Evolutionary conservation across 78 protist genomes (phyloP).

Genomic region (Dictyostelium firmibasis): DNA sequence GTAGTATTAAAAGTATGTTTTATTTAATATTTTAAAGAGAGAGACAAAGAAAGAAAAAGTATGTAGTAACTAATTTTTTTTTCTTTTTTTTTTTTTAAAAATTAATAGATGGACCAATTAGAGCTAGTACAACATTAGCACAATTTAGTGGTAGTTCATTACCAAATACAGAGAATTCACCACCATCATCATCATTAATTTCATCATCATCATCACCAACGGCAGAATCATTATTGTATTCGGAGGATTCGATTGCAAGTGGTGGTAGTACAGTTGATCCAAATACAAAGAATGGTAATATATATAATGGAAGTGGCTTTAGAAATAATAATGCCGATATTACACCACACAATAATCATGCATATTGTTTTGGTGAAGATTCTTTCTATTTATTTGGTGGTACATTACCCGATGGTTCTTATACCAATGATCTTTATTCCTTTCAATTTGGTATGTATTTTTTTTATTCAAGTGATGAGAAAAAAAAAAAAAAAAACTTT

Average conservation of each 20-base stretch:
- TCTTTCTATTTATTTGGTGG: constrained; percentile 57
- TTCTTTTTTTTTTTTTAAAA: neutral
- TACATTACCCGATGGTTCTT: constrained; percentile 17
- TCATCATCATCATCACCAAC: constrained; percentile 79
- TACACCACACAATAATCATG: constrained; percentile 23
- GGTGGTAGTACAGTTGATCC: constrained; percentile 21
- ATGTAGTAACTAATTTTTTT: neutral
- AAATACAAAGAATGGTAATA: constrained; percentile 57
- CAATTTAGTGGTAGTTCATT: constrained; percentile 16
- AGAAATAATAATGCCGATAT: constrained; percentile 4
- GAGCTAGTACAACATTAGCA: constrained; percentile 47
- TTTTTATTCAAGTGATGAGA: too few species aligned
- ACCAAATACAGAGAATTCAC: constrained; percentile 22
- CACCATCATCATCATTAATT: constrained; percentile 64
- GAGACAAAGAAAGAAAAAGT: neutral
- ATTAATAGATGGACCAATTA: neutral
- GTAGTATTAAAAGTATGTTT: neutral
- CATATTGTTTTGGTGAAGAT: constrained; percentile 2
- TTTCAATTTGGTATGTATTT: constrained; percentile 51
- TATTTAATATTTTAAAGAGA: neutral
- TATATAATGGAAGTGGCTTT: constrained; percentile 12
- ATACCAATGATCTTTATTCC: constrained; percentile 53
- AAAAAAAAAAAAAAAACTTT: neutral
- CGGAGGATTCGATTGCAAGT: neutral
- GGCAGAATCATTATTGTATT: constrained; percentile 48